Base-by-base conservation (phyloP, 1,139 yeast genomes). In the Wickerhamiella infanticola region DNA sequence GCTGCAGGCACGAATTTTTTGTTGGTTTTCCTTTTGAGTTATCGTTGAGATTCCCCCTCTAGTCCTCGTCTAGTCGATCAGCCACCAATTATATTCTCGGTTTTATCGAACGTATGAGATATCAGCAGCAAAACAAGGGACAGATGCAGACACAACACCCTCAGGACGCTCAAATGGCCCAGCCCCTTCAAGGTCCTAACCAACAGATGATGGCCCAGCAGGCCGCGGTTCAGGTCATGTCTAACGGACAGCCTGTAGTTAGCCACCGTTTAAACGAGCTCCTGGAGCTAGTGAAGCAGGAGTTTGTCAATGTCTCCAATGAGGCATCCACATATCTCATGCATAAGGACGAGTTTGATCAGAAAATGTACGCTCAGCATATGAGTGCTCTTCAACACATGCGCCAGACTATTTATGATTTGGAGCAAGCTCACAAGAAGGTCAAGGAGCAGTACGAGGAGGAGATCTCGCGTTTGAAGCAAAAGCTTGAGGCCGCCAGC, bases 391-490 rank as follows among this genome's bases (percentile, higher is more conserved):
- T 90, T 78, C 93, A 86, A 61, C 94, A 84, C 63, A 88, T 90
- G 53, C 75, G 96, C 58, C 94, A 85, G 60, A 84, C 95, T 18
- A 95, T 90, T 43, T 86, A 81, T 60, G 97, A 90, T 62, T 73
- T 90, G 58, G 97, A 90, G 63, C 75, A 81, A 75, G 93, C 94
- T 42, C 97, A 90, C 66, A 73, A 95, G 56, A 84, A 85, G 63
- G 84, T 90, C 74, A 88, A 88, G 67, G 97, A 88, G 58, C 88
- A 93, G 43, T 90, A 90, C 64, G 96, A 88, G 63, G 95, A 84
- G 58, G 97, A 90, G 64, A 83, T 90, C 51, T 70, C 77, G 61
- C 73, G 94, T 53, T 73, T 88, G 62, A 85, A 88, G 63, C 78
- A 82, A 50, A 95, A 86, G 61, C 70, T 88, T 57, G 95, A 85